phyloP scores from a whole-genome alignment of 495 filamentous ascomycete species.

The Neurospora sp. region DNA sequence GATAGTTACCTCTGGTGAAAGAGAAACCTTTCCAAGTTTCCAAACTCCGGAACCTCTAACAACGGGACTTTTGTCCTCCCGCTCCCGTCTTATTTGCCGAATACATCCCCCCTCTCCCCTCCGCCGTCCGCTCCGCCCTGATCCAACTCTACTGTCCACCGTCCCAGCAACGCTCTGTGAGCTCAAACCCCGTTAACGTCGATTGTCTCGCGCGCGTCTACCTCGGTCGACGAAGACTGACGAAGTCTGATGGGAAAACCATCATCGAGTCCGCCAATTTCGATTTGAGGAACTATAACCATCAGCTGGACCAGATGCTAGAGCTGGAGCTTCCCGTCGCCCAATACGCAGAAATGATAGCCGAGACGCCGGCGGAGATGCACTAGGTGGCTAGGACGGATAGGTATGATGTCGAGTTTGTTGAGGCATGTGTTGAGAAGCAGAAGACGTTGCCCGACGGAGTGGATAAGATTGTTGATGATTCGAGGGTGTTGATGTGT shows the following conservation, averaged over 20 bases:
- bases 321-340: slow-evolving; percentile 1
- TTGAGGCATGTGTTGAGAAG: slow-evolving; percentile 9
- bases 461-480: not conserved
- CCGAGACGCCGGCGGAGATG: slow-evolving; percentile 2
- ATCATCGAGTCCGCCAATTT: not conserved
- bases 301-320: slow-evolving; percentile 11
- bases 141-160: not conserved
- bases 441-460: slow-evolving; percentile 1
- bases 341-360: slow-evolving; percentile 1
- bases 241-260: not conserved
- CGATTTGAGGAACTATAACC: slow-evolving; percentile 10
- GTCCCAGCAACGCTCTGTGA: not conserved
- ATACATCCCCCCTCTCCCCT: slow-evolving; percentile 4
- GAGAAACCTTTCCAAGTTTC: no score
- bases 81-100: slow-evolving; percentile 2
- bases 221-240: not conserved
- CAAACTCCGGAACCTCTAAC: no score
- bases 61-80: not conserved
- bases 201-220: slow-evolving; percentile 7
- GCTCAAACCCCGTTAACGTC: not conserved
- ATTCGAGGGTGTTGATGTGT: no score
- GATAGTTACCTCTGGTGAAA: no score
- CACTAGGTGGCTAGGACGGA: slow-evolving; percentile 12
- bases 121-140: not conserved
- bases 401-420: slow-evolving; percentile 9